Evolutionary conservation across 2,329 filamentous ascomycete genomes (phyloP), one percentile per base, ranked within the genome.

Genomic region (Pyrenophora seminiperda): DNA sequence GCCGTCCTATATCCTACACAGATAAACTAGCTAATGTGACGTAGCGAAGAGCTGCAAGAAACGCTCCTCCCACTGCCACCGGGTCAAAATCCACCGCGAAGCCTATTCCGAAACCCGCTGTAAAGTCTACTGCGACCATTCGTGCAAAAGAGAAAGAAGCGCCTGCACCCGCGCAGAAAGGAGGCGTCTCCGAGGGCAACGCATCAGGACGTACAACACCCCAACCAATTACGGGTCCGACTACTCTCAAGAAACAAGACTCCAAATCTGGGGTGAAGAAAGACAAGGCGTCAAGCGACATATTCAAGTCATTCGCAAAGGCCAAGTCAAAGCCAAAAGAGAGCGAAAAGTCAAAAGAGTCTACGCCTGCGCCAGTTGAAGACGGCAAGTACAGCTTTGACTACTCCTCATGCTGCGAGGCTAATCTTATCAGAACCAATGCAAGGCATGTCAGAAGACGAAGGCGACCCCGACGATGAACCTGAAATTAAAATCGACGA

Each of bases 231-330:
- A 43, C 54, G 22, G 41, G 51, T 22, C 42, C 61, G 1, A 58
- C 47, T 39, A 65, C 64, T 14, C 39, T 71, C 33, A 63, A 69
- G 65, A 52, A 76, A 64, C 53, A 64, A 54, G 51, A 68, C 53
- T 58, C 70, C 42, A 79, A 78, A 56, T 65, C 76, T 2, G 67
- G 73, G 5, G 58, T 81, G 2, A 90, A 89, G 65, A 83, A 82
- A 48, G 81, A 83, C 44, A 79, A 76, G 13, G 83, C 86, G n/a
- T 60, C 57, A 24, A 62, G 66, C 2, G 82, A 83, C 51, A 83
- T 95, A 19, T 91, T 94, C 79, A 86, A 87, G 53, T 88, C 90
- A 0, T 95, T 95, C 68, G 88, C 89, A 11, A 90, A 88, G 63
- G 71, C 79, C 2, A 86, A 85, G 61, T 77, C 85, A 4, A 90